Conservation (phyloP, 2,329 filamentous ascomycete species). For the Fusarium phyllophilum region DNA sequence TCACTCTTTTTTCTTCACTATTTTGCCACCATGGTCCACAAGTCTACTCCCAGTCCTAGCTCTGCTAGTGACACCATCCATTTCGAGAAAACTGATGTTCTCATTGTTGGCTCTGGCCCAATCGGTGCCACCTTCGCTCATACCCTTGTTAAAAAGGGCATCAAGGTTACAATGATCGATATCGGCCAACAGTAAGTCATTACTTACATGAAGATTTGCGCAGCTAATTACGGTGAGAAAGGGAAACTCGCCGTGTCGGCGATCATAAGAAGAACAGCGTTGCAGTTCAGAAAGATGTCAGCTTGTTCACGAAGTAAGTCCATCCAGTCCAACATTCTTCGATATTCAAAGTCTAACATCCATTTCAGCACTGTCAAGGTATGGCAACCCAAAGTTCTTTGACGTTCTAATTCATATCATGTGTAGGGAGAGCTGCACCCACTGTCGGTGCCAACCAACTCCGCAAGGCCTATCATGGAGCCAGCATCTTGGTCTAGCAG, state of each 20-base stretch:
- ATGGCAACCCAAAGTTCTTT: not conserved
- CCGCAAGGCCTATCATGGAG: not conserved
- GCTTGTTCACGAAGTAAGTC: constrained; percentile 3
- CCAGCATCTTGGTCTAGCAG: not conserved
- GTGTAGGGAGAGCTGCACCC: not conserved
- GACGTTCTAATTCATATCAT: not conserved
- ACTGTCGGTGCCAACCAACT: not conserved
- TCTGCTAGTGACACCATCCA: not conserved
- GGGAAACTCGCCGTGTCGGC: not conserved
- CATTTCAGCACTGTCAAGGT: not conserved
- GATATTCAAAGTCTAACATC: not conserved
- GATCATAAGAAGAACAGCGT: constrained; percentile 16
- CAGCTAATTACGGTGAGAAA: not conserved
- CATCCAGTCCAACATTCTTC: not conserved
- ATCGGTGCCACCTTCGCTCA: constrained; percentile 7
- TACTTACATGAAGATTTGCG: too few relatives aligned
- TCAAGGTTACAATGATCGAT: constrained; percentile 9
- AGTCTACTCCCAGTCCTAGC: not conserved
- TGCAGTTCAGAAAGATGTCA: constrained; percentile 11
- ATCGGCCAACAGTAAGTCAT: not conserved
- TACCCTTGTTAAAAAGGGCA: not conserved
- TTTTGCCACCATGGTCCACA: not conserved
- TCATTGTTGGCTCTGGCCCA: constrained; percentile 2
- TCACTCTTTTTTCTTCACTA: not conserved
- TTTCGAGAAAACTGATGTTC: not conserved